Evolutionary conservation across 768 basidiomycete genomes (phyloP), one percentile per base, ranked within the genome.

Genomic region (Mycena kentingensis): DNA sequence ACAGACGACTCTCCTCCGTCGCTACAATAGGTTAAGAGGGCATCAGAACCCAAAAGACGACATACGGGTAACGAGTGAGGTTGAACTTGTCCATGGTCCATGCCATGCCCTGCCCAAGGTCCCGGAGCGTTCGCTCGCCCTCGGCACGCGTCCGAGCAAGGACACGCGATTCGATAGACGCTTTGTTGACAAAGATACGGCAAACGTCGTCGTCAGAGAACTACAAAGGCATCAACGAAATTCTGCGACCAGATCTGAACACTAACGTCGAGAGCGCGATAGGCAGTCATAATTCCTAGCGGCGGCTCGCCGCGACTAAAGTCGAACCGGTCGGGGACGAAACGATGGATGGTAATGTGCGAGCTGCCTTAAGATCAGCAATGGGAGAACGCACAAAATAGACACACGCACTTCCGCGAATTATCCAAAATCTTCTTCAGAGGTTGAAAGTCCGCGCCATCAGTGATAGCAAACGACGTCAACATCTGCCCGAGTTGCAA

Each of bases 251-350:
- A 39, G 34, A 57, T 29, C 25, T 35, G 5, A 4, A n/a, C 29
- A 70, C 81, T 7, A 56, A 93, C 96, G 24, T 88, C 83, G 7
- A 98, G 78, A 16, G 87, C 87, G 22, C 93, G 86, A 22, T 96
- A 75, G 22, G 95, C 80, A 5, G 95, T 98, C 3, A 83, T 72
- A 46, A 85, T 77, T 19, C 78, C 53, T 18, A 64, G 63, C 2
- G 80, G 77, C 11, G 88, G 86, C 63, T 96, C 93, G 24, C 93
- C 93, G 1, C 60, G 53, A 31, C 76, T 75, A 60, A 81, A 95
- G 63, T 97, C 91, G 65, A 97, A 98, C 34, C 90, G 58, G 62
- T 95, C 93, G 32, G 77, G 83, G 51, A 81, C 77, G 21, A 81
- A 77, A 46, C 88, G 83, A 59, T 90, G 77, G 54, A 93, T 82